Evolutionary conservation across 1,284 basidiomycete species (phyloP), one percentile per base, ranked within the genome.

Genomic region (Porodaedalea pini): DNA sequence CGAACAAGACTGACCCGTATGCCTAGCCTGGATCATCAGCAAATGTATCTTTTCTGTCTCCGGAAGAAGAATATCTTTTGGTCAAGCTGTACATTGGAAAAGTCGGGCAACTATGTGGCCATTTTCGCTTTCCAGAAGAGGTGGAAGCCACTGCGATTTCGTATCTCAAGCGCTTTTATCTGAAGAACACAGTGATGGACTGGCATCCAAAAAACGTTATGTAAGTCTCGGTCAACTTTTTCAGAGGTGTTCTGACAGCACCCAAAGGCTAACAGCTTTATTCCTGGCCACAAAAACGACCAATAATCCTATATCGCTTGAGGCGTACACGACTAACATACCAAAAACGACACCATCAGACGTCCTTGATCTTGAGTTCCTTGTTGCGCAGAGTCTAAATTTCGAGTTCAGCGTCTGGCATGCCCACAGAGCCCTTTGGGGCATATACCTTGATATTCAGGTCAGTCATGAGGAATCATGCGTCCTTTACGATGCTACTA

Each of bases 121-220:
- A 87, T 58, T 94, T 98, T 68, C 83, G 86, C 17, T 90, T 97
- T 64, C 89, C 93, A 0, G 92, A 97, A 65, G 86, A 90, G 65
- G 93, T 98, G 2, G 93, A 96, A 69, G 90, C 94, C 0, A 98
- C 95, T 0, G 93, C 94, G 0, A 84, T 92, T 57, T 86, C 82
- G 45, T 98, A 95, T 70, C 77, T 99, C 63, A 99, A 99, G 70
- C 81, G 97, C 3, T 99, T 99, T 74, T 99, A 99, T 70, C 79
- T 99, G 54, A 90, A 92, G 73, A 99, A 99, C 68, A 98, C 94
- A 1, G 93, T 94, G 54, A 98, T 99, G 94, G 95, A 99, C 69
- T 98, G 93, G 85, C 97, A 99, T 73, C 97, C 96, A 0, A 97
- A 97, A 73, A 91, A 92, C 65, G 92, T 99, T 67, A 98, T 99